Base-by-base conservation (phyloP, 805 yeast species). In the Metschnikowia sp. region DNA sequence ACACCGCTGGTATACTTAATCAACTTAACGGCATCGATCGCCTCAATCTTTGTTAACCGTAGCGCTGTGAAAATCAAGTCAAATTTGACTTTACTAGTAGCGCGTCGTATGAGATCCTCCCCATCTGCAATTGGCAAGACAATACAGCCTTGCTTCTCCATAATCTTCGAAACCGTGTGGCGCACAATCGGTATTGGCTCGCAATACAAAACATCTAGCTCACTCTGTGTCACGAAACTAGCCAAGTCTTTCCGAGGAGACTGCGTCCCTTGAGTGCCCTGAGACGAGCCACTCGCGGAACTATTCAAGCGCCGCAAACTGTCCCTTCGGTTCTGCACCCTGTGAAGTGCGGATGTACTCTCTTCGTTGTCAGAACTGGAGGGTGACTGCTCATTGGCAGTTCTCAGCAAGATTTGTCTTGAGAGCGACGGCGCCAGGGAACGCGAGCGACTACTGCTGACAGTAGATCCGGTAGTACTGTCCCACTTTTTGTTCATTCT, bases 141-240 rank as follows among this genome's bases (percentile, higher is more conserved):
- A 10, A 84, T 81, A 67, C 96, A 89, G 1, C 95, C 96, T 22
- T 83, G 61, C 44, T 76, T 74, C 50, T 81, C 88, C 48, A 92
- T 69, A 51, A 83, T 75, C 49, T 76, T 79, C 37, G 81, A 77
- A 28, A 84, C 76, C 11, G 88, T 75, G 58, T 79, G 87, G 41
- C 96, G 68, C 55, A 88, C 83, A 47, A 85, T 85, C 0, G 96
- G 94, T 50, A 88, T 87, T 2, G 94, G 89, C 58, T 89, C 96
- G 65, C 97, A 90, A 11, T 89, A 71, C 39, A 92, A 69, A 4
- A 90, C 83, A 61, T 88, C 91, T 55, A 86, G 64, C 32, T 72
- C 75, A 45, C 31, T 36, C 22, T 40, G 49, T n/a, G 42, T 33
- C 30, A 29, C 22, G 29, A 40, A 40, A 10, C 31, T 28, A 1